These are phyloP conservation scores for Lactarius indigo DNA, from an alignment of 768 basidiomycete species.

Conservation along the genomic window DNA sequence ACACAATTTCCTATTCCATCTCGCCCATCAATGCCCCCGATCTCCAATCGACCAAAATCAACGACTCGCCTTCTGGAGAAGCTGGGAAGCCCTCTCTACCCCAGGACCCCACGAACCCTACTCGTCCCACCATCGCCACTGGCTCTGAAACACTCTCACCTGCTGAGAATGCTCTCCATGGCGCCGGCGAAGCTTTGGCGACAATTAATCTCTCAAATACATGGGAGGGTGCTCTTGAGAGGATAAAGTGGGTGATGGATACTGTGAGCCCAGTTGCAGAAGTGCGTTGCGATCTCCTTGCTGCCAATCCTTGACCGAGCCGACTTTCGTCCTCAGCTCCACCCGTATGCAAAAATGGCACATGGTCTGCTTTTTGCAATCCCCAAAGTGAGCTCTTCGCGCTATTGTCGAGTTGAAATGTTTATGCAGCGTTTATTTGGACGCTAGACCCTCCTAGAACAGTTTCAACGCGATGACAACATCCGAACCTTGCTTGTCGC, in stretches of 20 bases:
- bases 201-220: not conserved
- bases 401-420: not conserved
- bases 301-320: not conserved
- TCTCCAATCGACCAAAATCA: not conserved
- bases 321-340: not conserved
- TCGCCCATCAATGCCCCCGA: not conserved
- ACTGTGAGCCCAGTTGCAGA: not conserved
- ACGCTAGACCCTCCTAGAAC: not conserved
- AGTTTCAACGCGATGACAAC: not conserved
- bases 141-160: not conserved
- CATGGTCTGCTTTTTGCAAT: not conserved
- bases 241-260: not conserved
- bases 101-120: too few species aligned
- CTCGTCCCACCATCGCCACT: too few species aligned
- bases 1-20: not conserved
- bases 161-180: not conserved
- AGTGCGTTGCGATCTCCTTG: not conserved
- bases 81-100: too few species aligned
- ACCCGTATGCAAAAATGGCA: not conserved
- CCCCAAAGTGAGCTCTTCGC: not conserved
- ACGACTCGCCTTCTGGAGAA: too few species aligned
- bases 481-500: not conserved
- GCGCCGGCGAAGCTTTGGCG: not conserved
- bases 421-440: not conserved
- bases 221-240: not conserved